These are phyloP conservation scores for Diutina neorugosa DNA, from an alignment of 1,139 yeast species.

Conservation along the genomic window DNA sequence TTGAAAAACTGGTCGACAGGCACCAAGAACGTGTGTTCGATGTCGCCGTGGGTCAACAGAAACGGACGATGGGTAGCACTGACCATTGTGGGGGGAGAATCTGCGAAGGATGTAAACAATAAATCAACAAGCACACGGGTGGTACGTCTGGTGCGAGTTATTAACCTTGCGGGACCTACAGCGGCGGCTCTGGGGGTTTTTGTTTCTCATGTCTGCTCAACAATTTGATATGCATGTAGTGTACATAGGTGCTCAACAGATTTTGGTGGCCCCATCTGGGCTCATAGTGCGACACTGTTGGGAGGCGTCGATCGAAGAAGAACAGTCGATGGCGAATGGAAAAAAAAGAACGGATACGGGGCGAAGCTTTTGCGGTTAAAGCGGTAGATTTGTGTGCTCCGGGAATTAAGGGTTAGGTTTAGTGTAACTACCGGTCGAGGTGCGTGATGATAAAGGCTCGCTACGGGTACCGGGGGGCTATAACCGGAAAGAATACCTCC, in stretches of 20 bases:
- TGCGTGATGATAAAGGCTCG: no score
- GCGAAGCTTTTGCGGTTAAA: no score
- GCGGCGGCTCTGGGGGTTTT: not conserved
- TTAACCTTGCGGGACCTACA: not conserved
- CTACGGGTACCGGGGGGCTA: no score
- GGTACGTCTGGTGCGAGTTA: not conserved
- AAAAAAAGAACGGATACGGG: no score
- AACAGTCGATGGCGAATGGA: not conserved
- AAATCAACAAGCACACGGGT: not conserved
- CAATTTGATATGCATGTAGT: not conserved
- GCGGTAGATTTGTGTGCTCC: no score
- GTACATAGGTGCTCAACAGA: not conserved
- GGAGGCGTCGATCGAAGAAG: not conserved
- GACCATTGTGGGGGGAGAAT: not conserved
- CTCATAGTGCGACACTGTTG: not conserved
- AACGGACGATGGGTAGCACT: slow-evolving; percentile 38
- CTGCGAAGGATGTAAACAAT: not conserved
- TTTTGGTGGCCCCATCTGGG: not conserved
- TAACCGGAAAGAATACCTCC: not conserved
- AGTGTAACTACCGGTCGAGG: no score
- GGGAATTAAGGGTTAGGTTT: no score
- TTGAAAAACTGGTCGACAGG: slow-evolving; percentile 72
- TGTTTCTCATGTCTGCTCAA: not conserved
- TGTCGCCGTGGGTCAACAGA: slow-evolving; percentile 70
- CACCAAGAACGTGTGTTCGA: slow-evolving; percentile 80